A percentile compares a stretch with the other conserved stretches of the same genome.
These are phyloP conservation scores for Gliomastix tumulicola DNA, from an alignment of 2,329 filamentous ascomycete genomes.

Conservation along the genomic window DNA sequence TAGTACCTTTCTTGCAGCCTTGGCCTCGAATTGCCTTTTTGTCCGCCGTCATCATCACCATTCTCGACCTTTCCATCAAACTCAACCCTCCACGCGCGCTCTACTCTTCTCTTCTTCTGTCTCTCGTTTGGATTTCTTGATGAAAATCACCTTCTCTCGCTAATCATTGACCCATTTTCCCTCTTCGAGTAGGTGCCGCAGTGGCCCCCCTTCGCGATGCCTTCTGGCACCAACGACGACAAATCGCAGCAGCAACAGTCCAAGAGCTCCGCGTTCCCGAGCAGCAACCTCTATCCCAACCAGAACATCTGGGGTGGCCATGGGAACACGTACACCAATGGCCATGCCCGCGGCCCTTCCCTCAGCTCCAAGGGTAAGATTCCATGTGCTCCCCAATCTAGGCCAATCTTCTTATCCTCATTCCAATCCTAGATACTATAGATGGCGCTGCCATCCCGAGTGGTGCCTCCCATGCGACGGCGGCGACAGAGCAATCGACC, in stretches of 20 bases:
- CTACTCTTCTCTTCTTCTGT: not conserved
- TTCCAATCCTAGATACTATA: too few species aligned
- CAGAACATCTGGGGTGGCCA: constrained; percentile 4
- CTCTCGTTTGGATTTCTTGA: too few species aligned
- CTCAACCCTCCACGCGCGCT: not conserved
- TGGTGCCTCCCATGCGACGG: constrained; percentile 61
- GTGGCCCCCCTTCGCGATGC: constrained; percentile 3
- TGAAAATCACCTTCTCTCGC: not conserved
- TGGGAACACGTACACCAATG: not conserved
- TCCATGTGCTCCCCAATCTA: too few species aligned
- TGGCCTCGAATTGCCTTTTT: too few species aligned
- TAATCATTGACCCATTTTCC: constrained; percentile 1
- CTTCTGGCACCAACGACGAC: constrained; percentile 4
- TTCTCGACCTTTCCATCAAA: too few species aligned
- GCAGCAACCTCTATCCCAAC: constrained; percentile 2
- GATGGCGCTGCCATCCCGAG: too few species aligned
- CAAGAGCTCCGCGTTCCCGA: constrained; percentile 1
- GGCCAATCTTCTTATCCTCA: too few species aligned
- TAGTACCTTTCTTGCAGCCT: not conserved
- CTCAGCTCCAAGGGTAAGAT: not conserved
- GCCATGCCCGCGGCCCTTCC: constrained; percentile 1
- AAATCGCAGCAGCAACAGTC: constrained; percentile 5
- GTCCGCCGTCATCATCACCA: too few species aligned
- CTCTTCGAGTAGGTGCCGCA: not conserved
- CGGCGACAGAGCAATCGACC: too few species aligned